phyloP scores from a whole-genome alignment of 2,329 filamentous ascomycete species.

The Pezicula neosporulosa region DNA sequence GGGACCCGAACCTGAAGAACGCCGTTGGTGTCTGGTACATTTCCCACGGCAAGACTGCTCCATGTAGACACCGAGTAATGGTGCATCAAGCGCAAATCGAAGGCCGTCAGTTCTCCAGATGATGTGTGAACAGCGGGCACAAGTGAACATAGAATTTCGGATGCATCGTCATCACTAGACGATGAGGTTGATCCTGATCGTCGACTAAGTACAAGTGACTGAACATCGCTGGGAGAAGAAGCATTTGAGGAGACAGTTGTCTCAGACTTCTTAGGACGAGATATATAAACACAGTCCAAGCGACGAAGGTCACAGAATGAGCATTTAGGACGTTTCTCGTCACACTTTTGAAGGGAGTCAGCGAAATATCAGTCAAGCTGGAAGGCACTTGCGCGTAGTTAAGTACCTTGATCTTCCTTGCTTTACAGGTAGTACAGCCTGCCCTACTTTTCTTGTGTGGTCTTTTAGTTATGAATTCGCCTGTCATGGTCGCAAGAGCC shows the following conservation, averaged over 20 bases:
- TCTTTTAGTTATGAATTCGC: slow-evolving; percentile 22
- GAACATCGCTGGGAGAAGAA: neutral
- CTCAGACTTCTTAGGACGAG: slow-evolving; percentile 1
- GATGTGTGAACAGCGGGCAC: slow-evolving; percentile 11
- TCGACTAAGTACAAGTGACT: neutral
- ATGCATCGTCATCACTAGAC: neutral
- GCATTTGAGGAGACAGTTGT: neutral
- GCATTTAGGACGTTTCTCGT: slow-evolving; percentile 25
- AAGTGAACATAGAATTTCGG: slow-evolving; percentile 4
- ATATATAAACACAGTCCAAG: slow-evolving; percentile 19
- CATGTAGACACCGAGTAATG: slow-evolving; percentile 23
- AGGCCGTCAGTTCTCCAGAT: slow-evolving; percentile 12
- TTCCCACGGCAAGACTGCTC: slow-evolving; percentile 11
- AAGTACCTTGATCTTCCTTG: slow-evolving; percentile 26
- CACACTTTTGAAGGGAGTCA: slow-evolving; percentile 18
- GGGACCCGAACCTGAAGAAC: slow-evolving; percentile 18
- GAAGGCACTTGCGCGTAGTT: neutral
- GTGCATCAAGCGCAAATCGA: slow-evolving; percentile 24
- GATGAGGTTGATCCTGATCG: neutral
- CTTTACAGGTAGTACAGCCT: slow-evolving; percentile 25
- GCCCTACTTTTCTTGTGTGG: slow-evolving; percentile 27
- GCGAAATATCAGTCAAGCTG: neutral
- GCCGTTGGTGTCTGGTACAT: slow-evolving; percentile 3
- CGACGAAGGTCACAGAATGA: slow-evolving; percentile 22
- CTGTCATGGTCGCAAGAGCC: slow-evolving; percentile 10